phyloP scores from a whole-genome alignment of 805 yeast species.

The Saturnispora diversa region DNA sequence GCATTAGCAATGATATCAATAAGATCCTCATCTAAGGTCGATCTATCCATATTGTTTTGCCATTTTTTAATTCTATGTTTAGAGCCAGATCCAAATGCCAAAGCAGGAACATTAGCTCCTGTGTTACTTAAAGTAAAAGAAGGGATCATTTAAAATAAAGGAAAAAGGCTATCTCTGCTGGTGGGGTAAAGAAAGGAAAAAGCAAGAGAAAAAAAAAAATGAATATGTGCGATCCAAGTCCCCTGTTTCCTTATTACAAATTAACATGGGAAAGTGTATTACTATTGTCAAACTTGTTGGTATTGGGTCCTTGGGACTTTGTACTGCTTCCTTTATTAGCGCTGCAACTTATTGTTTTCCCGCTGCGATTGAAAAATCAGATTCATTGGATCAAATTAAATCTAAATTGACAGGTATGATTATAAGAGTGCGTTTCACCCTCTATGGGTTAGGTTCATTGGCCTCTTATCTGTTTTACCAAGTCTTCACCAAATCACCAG shows the following conservation, averaged over 20 bases:
- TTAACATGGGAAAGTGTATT: constrained; percentile 45
- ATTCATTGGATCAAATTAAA: background rate
- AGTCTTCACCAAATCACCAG: constrained; percentile 52
- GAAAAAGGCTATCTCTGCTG: background rate
- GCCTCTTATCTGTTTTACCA: constrained; percentile 44
- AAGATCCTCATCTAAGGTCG: constrained; percentile 31
- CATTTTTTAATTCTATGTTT: constrained; percentile 39
- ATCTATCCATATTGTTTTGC: constrained; percentile 18
- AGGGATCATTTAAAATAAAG: constrained; percentile 14
- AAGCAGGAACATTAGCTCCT: constrained; percentile 31
- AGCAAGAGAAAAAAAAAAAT: background rate
- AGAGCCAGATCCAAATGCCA: constrained; percentile 53
- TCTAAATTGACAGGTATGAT: constrained; percentile 7
- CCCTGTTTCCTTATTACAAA: too few species aligned
- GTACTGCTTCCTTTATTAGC: constrained; percentile 42
- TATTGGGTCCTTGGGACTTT: constrained; percentile 58
- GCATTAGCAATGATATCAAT: constrained; percentile 41
- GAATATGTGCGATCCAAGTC: too few species aligned
- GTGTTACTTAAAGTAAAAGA: constrained; percentile 23
- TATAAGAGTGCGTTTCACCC: constrained; percentile 21
- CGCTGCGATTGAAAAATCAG: background rate
- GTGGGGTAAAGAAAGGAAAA: background rate
- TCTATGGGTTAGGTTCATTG: constrained; percentile 34
- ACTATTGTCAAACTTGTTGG: constrained; percentile 56
- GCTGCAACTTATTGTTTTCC: constrained; percentile 14